These are phyloP conservation scores for Aspergillus saccharolyticus DNA, from an alignment of 495 filamentous ascomycete species.

Conservation along the genomic window DNA sequence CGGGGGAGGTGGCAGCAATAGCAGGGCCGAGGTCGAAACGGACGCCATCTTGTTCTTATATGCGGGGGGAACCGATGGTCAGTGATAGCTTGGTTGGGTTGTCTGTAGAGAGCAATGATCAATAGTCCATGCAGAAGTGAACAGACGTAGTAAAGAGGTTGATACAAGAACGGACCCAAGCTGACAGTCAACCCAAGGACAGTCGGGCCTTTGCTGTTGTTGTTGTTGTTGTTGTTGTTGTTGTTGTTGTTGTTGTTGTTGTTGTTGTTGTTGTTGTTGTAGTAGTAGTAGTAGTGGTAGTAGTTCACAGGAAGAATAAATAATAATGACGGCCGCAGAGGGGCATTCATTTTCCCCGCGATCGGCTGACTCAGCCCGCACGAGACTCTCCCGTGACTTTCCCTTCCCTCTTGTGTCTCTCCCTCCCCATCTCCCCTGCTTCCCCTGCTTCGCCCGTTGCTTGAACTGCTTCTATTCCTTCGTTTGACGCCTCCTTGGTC, in stretches of 20 bases:
- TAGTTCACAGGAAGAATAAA: neutral
- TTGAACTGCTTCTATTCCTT: conserved; percentile 2
- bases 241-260: too few species aligned
- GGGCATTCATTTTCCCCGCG: conserved; percentile 4
- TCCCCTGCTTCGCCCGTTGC: conserved; percentile 4
- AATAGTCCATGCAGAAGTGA: neutral
- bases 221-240: too few species aligned
- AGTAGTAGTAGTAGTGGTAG: too few species aligned
- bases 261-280: too few species aligned
- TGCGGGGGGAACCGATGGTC: neutral
- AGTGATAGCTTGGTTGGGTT: neutral
- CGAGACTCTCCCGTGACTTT: neutral
- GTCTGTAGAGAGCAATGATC: neutral
- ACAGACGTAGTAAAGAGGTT: neutral
- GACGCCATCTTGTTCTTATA: conserved; percentile 19
- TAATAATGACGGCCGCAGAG: neutral
- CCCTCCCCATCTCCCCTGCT: neutral
- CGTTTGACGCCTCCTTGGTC: neutral
- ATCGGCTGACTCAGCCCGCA: conserved; percentile 4
- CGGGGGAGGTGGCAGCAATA: conserved; percentile 46
- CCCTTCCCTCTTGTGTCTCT: neutral
- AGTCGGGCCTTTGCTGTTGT: neutral
- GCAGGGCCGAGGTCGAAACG: conserved; percentile 31
- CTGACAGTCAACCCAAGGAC: neutral
- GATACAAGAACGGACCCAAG: neutral